These are phyloP conservation scores for Alloascoidea hylecoeti DNA, from an alignment of 805 yeast genomes.

Conservation along the genomic window DNA sequence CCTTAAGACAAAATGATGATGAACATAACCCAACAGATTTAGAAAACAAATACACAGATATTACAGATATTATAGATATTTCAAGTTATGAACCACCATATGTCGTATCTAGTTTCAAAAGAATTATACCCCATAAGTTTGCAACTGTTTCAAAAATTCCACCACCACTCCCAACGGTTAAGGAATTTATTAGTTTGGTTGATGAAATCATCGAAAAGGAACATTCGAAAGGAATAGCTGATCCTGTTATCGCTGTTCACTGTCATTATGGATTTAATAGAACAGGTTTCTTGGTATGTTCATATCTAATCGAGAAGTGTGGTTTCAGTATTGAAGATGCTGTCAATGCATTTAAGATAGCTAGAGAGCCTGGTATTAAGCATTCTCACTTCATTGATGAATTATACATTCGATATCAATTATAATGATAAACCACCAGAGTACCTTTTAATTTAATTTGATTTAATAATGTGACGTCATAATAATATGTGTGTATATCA, in stretches of 20 bases:
- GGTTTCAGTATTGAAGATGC: slow-evolving; percentile 54
- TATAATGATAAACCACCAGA: slow-evolving; percentile 13
- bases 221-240: slow-evolving; percentile 7
- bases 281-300: slow-evolving; percentile 61
- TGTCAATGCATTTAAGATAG: slow-evolving; percentile 36
- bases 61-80: slow-evolving; percentile 52
- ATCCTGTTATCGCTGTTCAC: slow-evolving; percentile 46
- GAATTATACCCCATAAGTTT: slow-evolving; percentile 50
- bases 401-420: slow-evolving; percentile 41
- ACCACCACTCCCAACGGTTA: slow-evolving; percentile 47
- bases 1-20: slow-evolving; percentile 49
- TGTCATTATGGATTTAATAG: slow-evolving; percentile 77
- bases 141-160: slow-evolving; percentile 71
- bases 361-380: slow-evolving; percentile 60
- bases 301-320: slow-evolving; percentile 46
- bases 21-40: slow-evolving; percentile 42
- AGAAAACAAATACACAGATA: slow-evolving; percentile 34
- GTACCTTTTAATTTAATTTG: too few relatives aligned
- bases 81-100: slow-evolving; percentile 52
- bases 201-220: slow-evolving; percentile 25
- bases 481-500: too few relatives aligned
- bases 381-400: slow-evolving; percentile 71
- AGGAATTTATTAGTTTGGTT: slow-evolving; percentile 37
- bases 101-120: slow-evolving; percentile 38
- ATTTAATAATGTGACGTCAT: too few relatives aligned